Evolutionary conservation across 2,329 filamentous ascomycete genomes (phyloP), one percentile per base, ranked within the genome.

Genomic region (Pochonia chlamydosporia): DNA sequence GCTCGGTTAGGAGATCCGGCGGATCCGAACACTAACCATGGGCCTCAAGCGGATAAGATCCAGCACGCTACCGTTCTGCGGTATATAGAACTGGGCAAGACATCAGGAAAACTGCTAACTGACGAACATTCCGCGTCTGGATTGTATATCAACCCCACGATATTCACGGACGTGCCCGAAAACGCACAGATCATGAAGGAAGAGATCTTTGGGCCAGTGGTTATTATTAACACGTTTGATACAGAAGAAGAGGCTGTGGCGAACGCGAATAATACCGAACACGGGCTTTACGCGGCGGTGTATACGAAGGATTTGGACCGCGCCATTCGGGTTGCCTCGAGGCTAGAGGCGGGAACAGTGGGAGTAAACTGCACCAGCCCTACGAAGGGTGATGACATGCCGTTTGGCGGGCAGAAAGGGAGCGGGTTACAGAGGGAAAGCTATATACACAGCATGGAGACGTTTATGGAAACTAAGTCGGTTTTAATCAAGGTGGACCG

Each of bases 161-260:
- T 63, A n/a, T 57, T 63, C 39, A 54, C 44, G 21, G 48, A 64
- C 50, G 18, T 58, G 6, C 53, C 53, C 0, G 57, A 62, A n/a
- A 44, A 57, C 8, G 56, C 63, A 20, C 64, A 64, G 47, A 73
- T 84, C 43, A 76, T 75, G 62, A 72, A 74, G 18, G 79, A 84
- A 52, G 81, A 85, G 50, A 72, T 84, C 1, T 85, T 85, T 51
- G 81, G 82, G 0, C 81, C 82, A 0, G 81, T 86, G 4, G 75
- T 80, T 0, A 74, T 73, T 21, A 74, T 85, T 52, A 73, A 73
- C 45, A 72, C 51, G 65, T 66, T 69, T 46, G 54, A 54, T 18
- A 59, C 57, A 0, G 66, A 68, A 23, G 56, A 56, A 0, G 63
- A 68, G 35, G 66, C 62, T 0, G 43, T 69, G 1, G 44, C 39